Conservation (phyloP, 805 yeast genomes). For the Suhomyces canberraensis region DNA sequence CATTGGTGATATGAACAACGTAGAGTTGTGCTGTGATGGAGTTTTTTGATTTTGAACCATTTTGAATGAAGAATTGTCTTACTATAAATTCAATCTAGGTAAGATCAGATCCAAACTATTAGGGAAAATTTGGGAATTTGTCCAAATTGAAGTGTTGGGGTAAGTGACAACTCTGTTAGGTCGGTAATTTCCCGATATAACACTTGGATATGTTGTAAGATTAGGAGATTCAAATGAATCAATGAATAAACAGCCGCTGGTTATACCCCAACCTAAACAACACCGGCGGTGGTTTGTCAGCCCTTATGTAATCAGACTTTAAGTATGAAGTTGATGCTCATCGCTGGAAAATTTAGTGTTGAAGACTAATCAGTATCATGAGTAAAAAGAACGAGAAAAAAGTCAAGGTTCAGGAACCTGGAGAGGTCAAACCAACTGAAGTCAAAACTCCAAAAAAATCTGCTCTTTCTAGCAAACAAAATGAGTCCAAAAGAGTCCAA, state of each 20-base stretch:
- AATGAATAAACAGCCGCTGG: no score
- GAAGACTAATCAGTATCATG: not conserved
- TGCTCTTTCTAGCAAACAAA: not conserved
- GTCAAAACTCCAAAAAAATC: not conserved
- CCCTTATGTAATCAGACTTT: constrained; percentile 1
- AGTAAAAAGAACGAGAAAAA: not conserved
- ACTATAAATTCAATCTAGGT: no score
- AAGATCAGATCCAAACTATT: no score
- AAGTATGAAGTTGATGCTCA: not conserved
- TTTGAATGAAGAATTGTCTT: no score
- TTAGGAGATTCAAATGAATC: no score
- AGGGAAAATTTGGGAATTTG: no score
- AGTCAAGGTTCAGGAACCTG: not conserved
- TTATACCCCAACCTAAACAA: not conserved
- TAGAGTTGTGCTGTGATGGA: constrained; percentile 65
- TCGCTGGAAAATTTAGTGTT: not conserved
- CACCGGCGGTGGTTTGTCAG: not conserved
- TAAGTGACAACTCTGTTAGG: no score
- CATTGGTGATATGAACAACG: constrained; percentile 70
- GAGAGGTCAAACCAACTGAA: no score
- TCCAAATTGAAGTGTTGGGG: constrained; percentile 1
- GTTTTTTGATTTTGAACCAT: constrained; percentile 22
- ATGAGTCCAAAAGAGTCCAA: constrained; percentile 17
- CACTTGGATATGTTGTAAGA: no score
- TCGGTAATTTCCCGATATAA: no score